Evolutionary conservation across 768 basidiomycete genomes (phyloP).

Genomic region (Pulveroboletus sp.): DNA sequence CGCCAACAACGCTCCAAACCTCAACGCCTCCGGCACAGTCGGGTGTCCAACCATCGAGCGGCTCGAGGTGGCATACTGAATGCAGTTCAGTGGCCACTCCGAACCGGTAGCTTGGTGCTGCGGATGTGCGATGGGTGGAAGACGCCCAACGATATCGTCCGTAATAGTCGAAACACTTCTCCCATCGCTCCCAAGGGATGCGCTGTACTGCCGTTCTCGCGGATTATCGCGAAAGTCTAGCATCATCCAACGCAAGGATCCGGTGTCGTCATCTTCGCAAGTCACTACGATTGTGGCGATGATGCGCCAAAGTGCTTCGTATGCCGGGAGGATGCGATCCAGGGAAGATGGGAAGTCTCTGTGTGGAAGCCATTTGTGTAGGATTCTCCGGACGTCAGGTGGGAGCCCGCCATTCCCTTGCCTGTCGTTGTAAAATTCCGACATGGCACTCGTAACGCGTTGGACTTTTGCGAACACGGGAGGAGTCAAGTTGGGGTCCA

Average conservation of each 20-base stretch:
- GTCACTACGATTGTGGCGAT: conserved; percentile 44
- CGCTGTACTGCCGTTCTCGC: conserved; percentile 21
- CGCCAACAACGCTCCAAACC: conserved; percentile 48
- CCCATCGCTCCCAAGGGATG: conserved; percentile 1
- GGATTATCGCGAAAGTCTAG: conserved; percentile 36
- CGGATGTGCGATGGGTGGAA: conserved; percentile 18
- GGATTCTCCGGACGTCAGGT: conserved; percentile 31
- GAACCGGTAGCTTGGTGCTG: not conserved
- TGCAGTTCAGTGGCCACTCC: conserved; percentile 14
- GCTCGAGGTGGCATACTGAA: conserved; percentile 6
- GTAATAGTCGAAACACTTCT: conserved; percentile 22
- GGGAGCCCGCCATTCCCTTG: conserved; percentile 26
- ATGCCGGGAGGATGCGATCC: conserved; percentile 54
- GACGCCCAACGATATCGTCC: conserved; percentile 12
- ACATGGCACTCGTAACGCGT: conserved; percentile 40
- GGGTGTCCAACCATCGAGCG: conserved; percentile 27
- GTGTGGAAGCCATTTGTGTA: conserved; percentile 41
- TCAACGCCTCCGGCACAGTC: conserved; percentile 48
- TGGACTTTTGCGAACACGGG: conserved; percentile 29
- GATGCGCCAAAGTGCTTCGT: conserved; percentile 64
- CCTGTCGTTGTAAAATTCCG: conserved; percentile 40
- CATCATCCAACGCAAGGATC: conserved; percentile 30
- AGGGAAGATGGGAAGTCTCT: conserved; percentile 31
- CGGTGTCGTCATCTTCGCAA: conserved; percentile 25
- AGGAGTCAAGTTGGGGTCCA: conserved; percentile 26